These are phyloP conservation scores for Zygoascus bituminiphila DNA, from an alignment of 805 yeast species.

Conservation along the genomic window DNA sequence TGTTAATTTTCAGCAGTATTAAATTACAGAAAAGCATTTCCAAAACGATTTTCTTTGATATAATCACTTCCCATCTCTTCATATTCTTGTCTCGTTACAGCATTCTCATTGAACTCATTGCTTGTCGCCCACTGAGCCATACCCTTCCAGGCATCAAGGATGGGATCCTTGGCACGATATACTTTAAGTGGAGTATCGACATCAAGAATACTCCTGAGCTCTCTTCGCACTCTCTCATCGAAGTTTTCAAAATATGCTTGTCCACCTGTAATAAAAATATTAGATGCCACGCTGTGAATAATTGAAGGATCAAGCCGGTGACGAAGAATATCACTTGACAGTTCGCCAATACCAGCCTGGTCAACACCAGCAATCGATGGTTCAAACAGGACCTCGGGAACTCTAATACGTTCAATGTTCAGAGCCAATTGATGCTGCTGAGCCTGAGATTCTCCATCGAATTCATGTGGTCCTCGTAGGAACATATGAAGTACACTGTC, in stretches of 20 bases:
- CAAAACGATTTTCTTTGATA: slow-evolving; percentile 75
- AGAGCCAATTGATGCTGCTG: slow-evolving; percentile 86
- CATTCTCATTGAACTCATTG: slow-evolving; percentile 38
- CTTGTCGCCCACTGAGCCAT: slow-evolving; percentile 71
- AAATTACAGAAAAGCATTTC: slow-evolving; percentile 36
- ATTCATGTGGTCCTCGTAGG: slow-evolving; percentile 83
- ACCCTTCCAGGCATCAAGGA: slow-evolving; percentile 86
- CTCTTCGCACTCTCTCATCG: slow-evolving; percentile 56
- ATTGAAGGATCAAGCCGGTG: slow-evolving; percentile 31
- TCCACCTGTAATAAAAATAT: slow-evolving; percentile 85
- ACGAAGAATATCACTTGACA: slow-evolving; percentile 56
- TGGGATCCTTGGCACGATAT: slow-evolving; percentile 56
- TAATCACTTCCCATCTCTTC: slow-evolving; percentile 87
- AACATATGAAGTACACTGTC: slow-evolving; percentile 72
- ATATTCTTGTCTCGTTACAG: slow-evolving; percentile 63
- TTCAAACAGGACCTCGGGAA: slow-evolving; percentile 87
- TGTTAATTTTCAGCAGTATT: neutral
- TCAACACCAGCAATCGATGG: slow-evolving; percentile 93
- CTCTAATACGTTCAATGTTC: slow-evolving; percentile 82
- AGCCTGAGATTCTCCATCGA: slow-evolving; percentile 70
- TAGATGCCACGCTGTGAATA: slow-evolving; percentile 37
- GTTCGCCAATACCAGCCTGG: slow-evolving; percentile 87
- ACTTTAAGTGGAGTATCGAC: slow-evolving; percentile 53
- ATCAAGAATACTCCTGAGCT: slow-evolving; percentile 66
- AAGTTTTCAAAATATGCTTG: slow-evolving; percentile 58